Percentiles rank a stretch among this genome's conserved stretches.
Evolutionary conservation across 2,329 filamentous ascomycete species (phyloP).

Genomic region (Penicillium crustosum): DNA sequence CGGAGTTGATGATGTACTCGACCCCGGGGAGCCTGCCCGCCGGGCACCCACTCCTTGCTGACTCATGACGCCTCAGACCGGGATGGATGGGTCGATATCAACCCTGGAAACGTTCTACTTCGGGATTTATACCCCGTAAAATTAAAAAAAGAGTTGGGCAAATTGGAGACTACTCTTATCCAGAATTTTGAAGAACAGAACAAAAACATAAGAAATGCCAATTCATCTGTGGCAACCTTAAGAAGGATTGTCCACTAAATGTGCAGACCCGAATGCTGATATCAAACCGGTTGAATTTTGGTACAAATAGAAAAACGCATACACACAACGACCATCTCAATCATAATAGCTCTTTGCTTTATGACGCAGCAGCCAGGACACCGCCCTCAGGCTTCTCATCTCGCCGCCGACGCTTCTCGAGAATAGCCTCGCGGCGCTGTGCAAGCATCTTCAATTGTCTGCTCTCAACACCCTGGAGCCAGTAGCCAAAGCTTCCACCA

Average conservation of each 20-base stretch:
- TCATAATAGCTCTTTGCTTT: conserved; percentile 23
- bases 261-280: conserved; percentile 19
- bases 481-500: conserved; percentile 93
- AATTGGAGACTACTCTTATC: neutral
- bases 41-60: conserved; percentile 23
- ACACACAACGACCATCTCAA: conserved; percentile 20
- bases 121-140: conserved; percentile 2
- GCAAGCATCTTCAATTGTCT: conserved; percentile 73
- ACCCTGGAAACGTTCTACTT: conserved; percentile 9
- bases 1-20: conserved; percentile 28
- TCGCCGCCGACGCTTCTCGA: conserved; percentile 86
- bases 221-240: neutral
- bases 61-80: conserved; percentile 18
- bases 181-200: neutral
- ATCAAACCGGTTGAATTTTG: conserved; percentile 35
- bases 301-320: conserved; percentile 30
- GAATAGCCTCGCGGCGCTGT: conserved; percentile 74
- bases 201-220: conserved; percentile 3
- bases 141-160: neutral
- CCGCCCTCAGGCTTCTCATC: conserved; percentile 50
- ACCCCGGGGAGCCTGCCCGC: conserved; percentile 18
- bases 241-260: conserved; percentile 2
- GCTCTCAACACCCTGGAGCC: conserved; percentile 86
- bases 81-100: conserved; percentile 1
- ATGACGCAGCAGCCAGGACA: conserved; percentile 39